Base-by-base conservation (phyloP, 176 grass and related monocot species). In the Ensete glaucum region DNA sequence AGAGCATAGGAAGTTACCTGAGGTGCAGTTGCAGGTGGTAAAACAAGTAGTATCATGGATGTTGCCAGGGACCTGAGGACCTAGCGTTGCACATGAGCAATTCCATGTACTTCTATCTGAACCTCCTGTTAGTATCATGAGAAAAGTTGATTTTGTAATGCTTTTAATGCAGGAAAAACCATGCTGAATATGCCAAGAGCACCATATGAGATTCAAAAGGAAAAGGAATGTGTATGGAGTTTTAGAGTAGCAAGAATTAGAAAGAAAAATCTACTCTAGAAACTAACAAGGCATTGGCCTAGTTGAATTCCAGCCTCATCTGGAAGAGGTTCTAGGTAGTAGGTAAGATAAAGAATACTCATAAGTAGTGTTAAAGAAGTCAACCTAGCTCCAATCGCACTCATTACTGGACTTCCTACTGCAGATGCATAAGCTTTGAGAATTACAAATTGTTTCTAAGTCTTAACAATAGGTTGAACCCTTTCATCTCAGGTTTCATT, bases 21-120 rank as follows among this genome's bases (percentile, higher is more conserved):
- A 87, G 70, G 88, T 99, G 86, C 95, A 99, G 81, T 99, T 94
- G 73, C 95, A 99, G 69, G 90, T 82, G 85, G 82, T 84, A 73
- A 99, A 99, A 80, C 88, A 93, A 50, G 79, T 82, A 25, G 24
- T 20, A 51, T 80, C 69, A 6, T 73, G 78, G 20, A 87, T 50
- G 9, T 54, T 73, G 48, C 79, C 82, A 82, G 83, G 76, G 69
- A 58, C 52, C 24, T 13, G 60, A 81, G 73, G 77, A 51, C 11
- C 70, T 13, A 81, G 62, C 0, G 78, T 77, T 63, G 26, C 54
- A 26, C 95, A 93, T 4, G 88, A 83, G 86, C 95, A 98, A 57
- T 93, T 98, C 95, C 95, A 98, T 67, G 74, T 81, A 48, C 75
- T 84, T 23, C 19, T 59, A 19, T 69, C 69, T 51, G 54, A 8